Conservation (phyloP, 2,329 filamentous ascomycete genomes). For the Microcyclospora tardicrescens region DNA sequence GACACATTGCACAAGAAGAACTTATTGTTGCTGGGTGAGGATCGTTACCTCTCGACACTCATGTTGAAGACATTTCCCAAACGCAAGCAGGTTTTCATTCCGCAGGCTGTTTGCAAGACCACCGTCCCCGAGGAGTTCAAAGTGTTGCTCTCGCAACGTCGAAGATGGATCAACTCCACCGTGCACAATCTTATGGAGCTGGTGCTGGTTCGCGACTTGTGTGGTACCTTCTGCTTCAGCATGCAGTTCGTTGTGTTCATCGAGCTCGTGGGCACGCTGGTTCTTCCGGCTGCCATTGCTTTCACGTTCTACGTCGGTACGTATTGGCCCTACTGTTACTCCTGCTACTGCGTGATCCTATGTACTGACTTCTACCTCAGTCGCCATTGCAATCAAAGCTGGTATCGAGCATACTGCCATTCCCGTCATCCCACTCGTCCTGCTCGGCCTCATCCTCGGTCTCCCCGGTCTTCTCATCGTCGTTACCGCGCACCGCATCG, state of each 20-base stretch:
- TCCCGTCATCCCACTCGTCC: slow-evolving; percentile 79
- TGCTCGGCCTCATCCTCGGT: slow-evolving; percentile 83
- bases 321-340: slow-evolving; percentile 24
- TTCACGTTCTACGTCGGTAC: slow-evolving; percentile 94
- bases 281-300: slow-evolving; percentile 86
- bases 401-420: slow-evolving; percentile 42
- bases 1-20: slow-evolving; percentile 99
- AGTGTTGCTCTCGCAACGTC: slow-evolving; percentile 83
- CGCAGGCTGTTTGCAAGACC: slow-evolving; percentile 97
- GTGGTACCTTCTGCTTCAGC: slow-evolving; percentile 98
- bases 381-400: slow-evolving; percentile 71
- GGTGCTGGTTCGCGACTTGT: slow-evolving; percentile 85
- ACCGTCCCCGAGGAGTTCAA: slow-evolving; percentile 87
- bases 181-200: slow-evolving; percentile 98
- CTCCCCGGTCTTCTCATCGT: slow-evolving; percentile 85
- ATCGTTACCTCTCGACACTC: slow-evolving; percentile 88
- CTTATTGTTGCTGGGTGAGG: slow-evolving; percentile 76
- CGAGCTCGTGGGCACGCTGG: slow-evolving; percentile 85
- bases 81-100: slow-evolving; percentile 96
- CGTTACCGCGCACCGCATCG: slow-evolving; percentile 80
- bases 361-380: slow-evolving; percentile 28
- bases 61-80: slow-evolving; percentile 99
- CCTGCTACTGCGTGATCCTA: background rate
- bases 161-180: slow-evolving; percentile 98
- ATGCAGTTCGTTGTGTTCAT: slow-evolving; percentile 99